Percentiles rank a stretch among this genome's conserved stretches.
Evolutionary conservation across 129 eudicot species (phyloP).

Genomic region (Deinandra increscens): DNA sequence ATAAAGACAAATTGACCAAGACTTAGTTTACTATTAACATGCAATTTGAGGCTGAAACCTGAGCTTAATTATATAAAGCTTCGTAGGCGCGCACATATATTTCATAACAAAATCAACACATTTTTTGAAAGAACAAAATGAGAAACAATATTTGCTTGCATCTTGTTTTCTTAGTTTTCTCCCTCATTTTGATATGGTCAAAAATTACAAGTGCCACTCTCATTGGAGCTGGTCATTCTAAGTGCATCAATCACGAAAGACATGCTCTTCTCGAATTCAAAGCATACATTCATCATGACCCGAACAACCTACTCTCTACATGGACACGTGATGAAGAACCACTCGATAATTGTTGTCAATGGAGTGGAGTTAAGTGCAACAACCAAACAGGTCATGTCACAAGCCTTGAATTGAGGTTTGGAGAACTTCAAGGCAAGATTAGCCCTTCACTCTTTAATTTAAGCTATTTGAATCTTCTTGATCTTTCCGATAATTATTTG

Average conservation of each 20-base stretch:
- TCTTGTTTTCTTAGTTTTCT: not conserved
- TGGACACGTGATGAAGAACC: conserved; percentile 28
- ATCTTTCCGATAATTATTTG: too few species aligned
- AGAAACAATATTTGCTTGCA: not conserved
- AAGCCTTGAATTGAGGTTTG: not conserved
- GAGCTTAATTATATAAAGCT: not conserved
- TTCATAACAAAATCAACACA: not conserved
- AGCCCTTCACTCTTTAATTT: conserved; percentile 32
- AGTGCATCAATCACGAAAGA: not conserved
- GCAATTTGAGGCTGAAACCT: not conserved
- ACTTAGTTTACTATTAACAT: not conserved
- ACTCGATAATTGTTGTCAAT: not conserved
- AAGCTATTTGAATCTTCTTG: conserved; percentile 11
- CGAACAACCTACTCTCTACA: not conserved
- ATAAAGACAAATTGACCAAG: too few species aligned
- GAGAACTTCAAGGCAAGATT: conserved; percentile 14
- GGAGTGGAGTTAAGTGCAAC: not conserved
- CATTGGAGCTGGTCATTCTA: not conserved
- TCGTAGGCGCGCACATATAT: not conserved
- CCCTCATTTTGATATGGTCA: not conserved
- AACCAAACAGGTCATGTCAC: conserved; percentile 29
- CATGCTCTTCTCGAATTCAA: not conserved
- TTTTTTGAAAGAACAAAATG: too few species aligned
- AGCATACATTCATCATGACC: not conserved
- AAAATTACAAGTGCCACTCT: not conserved